Base-by-base conservation (phyloP, 768 basidiomycete genomes). In the Pulveroboletus frians region DNA sequence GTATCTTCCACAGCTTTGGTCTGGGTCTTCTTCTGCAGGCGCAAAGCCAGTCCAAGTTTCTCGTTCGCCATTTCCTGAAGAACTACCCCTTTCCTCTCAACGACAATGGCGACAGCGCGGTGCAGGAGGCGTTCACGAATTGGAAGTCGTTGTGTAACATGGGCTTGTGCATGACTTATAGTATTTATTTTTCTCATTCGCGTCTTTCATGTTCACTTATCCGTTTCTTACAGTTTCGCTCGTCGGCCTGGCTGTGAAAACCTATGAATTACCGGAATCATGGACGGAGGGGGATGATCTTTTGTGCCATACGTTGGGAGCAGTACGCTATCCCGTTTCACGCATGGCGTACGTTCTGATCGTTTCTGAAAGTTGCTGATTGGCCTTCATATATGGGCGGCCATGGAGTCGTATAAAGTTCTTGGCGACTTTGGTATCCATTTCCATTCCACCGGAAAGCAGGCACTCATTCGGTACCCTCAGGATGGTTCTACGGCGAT, bases 401-500 rank as follows among this genome's bases (percentile, higher is more conserved):
- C 91, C 1, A 75, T 79, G 57, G 92, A 93, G 51, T 92, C 87
- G 0, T 97, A 83, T 68, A 89, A 97, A 62, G 96, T 92, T 17
- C 78, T 98, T 3, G 95, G 96, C 7, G 78, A 89, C 26, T 97
- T 97, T 61, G 96, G 91, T 90, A 57, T 43, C 77, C 55, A 8
- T 37, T 18, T 20, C 17, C 4, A 11, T 31, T 32, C 9, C 18
- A 9, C 41, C 18, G 8, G 43, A 39, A 43, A 7, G 15, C 2
- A 8, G 40, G 7, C 34, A 31, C 42, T 51, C 18, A 62, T 40
- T 40, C 10, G 13, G 27, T 9, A 30, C 35, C 3, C 13, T 13
- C 49, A 92, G 91, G 96, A 21, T 99, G 96, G 96, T 94, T 97
- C 71, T 99, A 96, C 58, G 93, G 92, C 20, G 92, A 95, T 69